Evolutionary conservation across 257 asterid genomes (phyloP).

Genomic region (Phtheirospermum japonicum): DNA sequence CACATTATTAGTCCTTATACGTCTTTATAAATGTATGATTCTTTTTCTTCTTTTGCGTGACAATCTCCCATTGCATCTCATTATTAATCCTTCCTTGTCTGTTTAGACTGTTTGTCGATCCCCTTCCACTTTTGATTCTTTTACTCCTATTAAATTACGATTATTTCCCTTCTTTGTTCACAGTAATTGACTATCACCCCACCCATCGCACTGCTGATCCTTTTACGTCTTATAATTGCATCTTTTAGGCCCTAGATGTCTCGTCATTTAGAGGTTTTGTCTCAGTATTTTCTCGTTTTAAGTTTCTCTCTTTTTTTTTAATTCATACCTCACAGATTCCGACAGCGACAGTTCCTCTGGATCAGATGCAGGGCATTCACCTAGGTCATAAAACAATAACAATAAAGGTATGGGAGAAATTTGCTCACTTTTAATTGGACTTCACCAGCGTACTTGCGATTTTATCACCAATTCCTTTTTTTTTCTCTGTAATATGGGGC

Average conservation of each 20-base stretch:
- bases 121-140: neutral
- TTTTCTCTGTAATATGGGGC: neutral
- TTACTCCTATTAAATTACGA: neutral
- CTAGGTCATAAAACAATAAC: slow-evolving; percentile 33
- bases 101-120: neutral
- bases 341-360: slow-evolving; percentile 63
- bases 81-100: neutral
- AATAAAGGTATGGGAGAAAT: slow-evolving; percentile 33
- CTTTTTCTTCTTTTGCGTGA: neutral
- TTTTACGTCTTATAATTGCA: neutral
- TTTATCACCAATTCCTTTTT: too few species aligned
- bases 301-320: neutral
- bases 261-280: neutral
- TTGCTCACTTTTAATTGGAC: neutral
- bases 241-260: neutral
- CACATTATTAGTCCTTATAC: neutral
- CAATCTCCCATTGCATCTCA: neutral
- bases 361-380: slow-evolving; percentile 48
- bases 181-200: neutral
- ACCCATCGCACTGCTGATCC: neutral
- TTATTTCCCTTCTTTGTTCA: neutral
- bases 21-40: neutral
- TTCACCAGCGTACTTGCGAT: too few species aligned
- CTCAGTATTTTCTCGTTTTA: neutral
- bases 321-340: slow-evolving; percentile 38